These are phyloP conservation scores for Fallopia convolvulus DNA, from an alignment of 148 eudicot species.

Conservation along the genomic window DNA sequence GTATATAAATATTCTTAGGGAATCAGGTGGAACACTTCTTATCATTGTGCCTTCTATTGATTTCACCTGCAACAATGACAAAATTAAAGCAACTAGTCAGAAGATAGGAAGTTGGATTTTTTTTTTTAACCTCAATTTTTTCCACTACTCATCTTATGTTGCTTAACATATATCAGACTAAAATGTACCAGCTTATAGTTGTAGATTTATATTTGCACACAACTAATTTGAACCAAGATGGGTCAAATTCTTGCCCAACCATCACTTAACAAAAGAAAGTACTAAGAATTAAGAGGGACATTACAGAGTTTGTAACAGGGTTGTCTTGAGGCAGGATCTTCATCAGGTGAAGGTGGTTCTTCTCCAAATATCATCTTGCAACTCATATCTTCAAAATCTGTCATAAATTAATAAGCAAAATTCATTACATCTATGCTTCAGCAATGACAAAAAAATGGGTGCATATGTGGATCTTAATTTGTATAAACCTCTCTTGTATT, in stretches of 20 bases:
- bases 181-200: not conserved
- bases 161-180: not conserved
- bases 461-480: no score
- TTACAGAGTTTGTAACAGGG: constrained; percentile 71
- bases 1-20: not conserved
- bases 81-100: not conserved
- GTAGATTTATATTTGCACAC: not conserved
- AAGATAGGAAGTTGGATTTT: not conserved
- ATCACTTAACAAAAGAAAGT: not conserved
- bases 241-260: not conserved
- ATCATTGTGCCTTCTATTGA: constrained; percentile 27
- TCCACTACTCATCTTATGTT: not conserved
- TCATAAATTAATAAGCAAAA: constrained; percentile 15
- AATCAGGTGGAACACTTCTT: constrained; percentile 24
- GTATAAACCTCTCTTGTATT: not conserved
- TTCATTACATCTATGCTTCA: not conserved
- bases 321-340: constrained; percentile 50
- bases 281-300: not conserved
- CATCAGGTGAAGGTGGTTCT: constrained; percentile 42
- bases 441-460: not conserved
- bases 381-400: constrained; percentile 93
- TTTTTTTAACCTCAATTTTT: not conserved
- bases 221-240: not conserved
- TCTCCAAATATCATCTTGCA: constrained; percentile 70
- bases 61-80: constrained; percentile 36